Conservation (phyloP, 306 rosid genomes). For the Cucumis sativus region Cucumber_9930_V3 NC_026658.2:23948001-23948500, state of each 20-base stretch:
- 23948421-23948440: slow-evolving; percentile 98
- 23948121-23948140: slow-evolving; percentile 44
- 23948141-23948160: slow-evolving; percentile 98
- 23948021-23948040: slow-evolving; percentile 92
- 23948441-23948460: slow-evolving; percentile 57
- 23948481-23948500: not conserved
- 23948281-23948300: not conserved
- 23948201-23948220: slow-evolving; percentile 9
- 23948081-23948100: slow-evolving; percentile 4
- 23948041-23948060: slow-evolving; percentile 37
- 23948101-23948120: not conserved
- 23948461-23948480: not conserved
- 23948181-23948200: slow-evolving; percentile 6
- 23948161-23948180: slow-evolving; percentile 85
- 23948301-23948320: not conserved
- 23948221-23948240: not conserved
- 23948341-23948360: not conserved
- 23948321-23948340: slow-evolving; percentile 3
- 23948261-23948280: not conserved
- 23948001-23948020: slow-evolving; percentile 85
- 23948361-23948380: not conserved
- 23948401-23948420: slow-evolving; percentile 88
- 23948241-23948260: not conserved
- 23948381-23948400: slow-evolving; percentile 20
- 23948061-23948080: not conserved